Evolutionary conservation across 179 eudicot species (phyloP).

Genomic region (Beta macrorhiza): DNA sequence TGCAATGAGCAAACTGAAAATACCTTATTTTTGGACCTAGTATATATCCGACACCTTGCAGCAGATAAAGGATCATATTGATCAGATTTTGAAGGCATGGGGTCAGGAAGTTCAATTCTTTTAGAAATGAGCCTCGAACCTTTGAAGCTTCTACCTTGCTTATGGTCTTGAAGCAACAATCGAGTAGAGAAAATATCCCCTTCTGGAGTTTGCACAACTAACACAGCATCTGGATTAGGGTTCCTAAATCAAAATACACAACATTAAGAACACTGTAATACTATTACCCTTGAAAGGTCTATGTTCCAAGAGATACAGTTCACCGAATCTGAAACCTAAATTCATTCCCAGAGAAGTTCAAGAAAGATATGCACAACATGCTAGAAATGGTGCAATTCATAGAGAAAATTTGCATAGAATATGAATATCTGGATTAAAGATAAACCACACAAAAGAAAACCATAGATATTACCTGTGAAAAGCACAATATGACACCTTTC

Average conservation of each 20-base stretch:
- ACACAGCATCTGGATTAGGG: constrained; percentile 70
- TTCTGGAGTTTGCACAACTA: constrained; percentile 66
- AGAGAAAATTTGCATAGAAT: not conserved
- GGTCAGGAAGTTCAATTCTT: constrained; percentile 41
- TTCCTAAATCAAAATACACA: constrained; percentile 46
- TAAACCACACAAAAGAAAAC: not conserved
- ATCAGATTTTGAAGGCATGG: constrained; percentile 33
- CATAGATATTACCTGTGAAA: constrained; percentile 53
- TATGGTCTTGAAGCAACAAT: constrained; percentile 52
- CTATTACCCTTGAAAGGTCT: not conserved
- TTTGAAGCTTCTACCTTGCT: constrained; percentile 44
- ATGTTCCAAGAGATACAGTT: not conserved
- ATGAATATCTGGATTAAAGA: not conserved
- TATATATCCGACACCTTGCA: constrained; percentile 73
- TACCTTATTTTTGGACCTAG: constrained; percentile 57
- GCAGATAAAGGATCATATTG: constrained; percentile 54
- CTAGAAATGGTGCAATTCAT: not conserved
- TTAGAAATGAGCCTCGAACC: constrained; percentile 66
- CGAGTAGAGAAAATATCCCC: constrained; percentile 54
- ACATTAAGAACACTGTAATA: not conserved
- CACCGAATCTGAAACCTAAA: not conserved
- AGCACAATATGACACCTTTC: constrained; percentile 75
- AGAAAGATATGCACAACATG: not conserved
- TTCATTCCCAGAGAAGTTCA: not conserved
- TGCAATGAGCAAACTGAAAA: not conserved